Percentiles rank a stretch among this genome's conserved stretches.
These are phyloP conservation scores for Mucor mucedo DNA, from an alignment of 371 early-diverging fungal species.

Conservation along the genomic window DNA sequence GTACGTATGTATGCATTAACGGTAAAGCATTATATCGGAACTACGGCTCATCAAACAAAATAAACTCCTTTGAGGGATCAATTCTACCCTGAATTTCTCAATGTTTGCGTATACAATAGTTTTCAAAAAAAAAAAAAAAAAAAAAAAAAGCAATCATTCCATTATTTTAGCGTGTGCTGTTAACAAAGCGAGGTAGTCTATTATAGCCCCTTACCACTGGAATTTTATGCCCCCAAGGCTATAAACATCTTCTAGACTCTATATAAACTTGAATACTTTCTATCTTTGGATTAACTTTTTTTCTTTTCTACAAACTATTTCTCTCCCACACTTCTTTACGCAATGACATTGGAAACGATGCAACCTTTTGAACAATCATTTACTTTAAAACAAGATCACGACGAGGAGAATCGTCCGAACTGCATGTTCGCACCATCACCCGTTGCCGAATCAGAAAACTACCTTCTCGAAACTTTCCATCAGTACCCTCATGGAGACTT, in stretches of 20 bases:
- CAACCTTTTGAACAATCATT: conserved; percentile 48
- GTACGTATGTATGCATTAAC: conserved; percentile 1
- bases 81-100: conserved; percentile 1
- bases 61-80: not conserved
- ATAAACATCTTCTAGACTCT: not conserved
- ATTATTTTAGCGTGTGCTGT: conserved; percentile 3
- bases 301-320: not conserved
- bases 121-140: conserved; percentile 5
- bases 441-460: conserved; percentile 14
- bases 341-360: conserved; percentile 33
- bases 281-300: not conserved
- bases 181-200: conserved; percentile 2
- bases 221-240: conserved; percentile 4
- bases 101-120: conserved; percentile 8
- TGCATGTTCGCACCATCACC: conserved; percentile 6
- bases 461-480: conserved; percentile 46
- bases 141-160: conserved; percentile 6
- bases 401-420: conserved; percentile 1
- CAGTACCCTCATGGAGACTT: conserved; percentile 67
- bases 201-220: conserved; percentile 8
- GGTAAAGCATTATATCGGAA: not conserved
- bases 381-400: conserved; percentile 16
- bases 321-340: not conserved
- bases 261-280: not conserved
- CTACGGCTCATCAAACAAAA: not conserved